Evolutionary conservation across 768 basidiomycete genomes (phyloP).

Genomic region (Calocera viscosa): DNA sequence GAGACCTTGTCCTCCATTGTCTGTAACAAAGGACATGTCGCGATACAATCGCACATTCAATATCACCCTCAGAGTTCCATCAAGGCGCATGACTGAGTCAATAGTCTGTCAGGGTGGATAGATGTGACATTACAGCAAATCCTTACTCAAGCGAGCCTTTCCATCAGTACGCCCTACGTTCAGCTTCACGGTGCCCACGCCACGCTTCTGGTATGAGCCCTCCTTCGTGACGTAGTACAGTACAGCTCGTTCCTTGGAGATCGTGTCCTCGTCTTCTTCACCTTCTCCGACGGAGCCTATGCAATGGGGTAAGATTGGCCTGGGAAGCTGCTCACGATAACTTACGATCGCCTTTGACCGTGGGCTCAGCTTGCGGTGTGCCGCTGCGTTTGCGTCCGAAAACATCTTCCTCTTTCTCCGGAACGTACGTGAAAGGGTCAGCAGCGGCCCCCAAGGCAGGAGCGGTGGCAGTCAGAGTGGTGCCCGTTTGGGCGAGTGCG

Average conservation of each 20-base stretch:
- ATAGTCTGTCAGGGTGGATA: not conserved
- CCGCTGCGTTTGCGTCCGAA: not conserved
- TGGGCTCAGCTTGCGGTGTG: not conserved
- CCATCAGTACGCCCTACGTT: not conserved
- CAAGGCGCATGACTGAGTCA: not conserved
- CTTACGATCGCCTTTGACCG: constrained; percentile 5
- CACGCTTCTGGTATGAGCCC: not conserved
- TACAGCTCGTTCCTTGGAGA: not conserved
- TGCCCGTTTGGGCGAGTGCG: not conserved
- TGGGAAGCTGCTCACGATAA: too few relatives aligned
- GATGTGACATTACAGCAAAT: not conserved
- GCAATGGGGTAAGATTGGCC: not conserved
- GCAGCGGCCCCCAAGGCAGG: not conserved
- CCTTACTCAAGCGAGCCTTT: not conserved
- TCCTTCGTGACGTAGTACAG: not conserved
- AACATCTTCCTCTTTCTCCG: not conserved
- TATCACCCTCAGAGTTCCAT: not conserved
- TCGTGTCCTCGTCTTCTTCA: constrained; percentile 3
- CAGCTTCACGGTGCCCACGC: not conserved
- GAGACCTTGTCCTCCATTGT: not conserved
- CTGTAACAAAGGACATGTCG: not conserved
- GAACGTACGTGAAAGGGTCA: not conserved
- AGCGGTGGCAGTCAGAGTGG: not conserved
- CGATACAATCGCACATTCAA: not conserved
- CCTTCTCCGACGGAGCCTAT: not conserved